A percentile compares a stretch with the other conserved stretches of the same genome.
Conservation (phyloP, 805 yeast genomes). For the Pichia membranifaciens region DNA sequence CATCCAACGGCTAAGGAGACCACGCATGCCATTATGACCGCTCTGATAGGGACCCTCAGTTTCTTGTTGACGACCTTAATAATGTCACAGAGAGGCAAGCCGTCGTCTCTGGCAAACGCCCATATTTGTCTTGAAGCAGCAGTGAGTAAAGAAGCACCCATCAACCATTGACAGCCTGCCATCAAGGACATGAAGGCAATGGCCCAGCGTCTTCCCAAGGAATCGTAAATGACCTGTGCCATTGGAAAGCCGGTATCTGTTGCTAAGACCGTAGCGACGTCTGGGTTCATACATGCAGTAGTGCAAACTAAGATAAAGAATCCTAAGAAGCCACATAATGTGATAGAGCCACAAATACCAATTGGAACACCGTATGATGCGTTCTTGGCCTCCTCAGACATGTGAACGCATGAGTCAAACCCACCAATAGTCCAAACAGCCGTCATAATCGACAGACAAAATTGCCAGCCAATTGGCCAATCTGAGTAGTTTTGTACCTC, state of each 20-base stretch:
- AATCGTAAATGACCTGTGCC: conserved; percentile 55
- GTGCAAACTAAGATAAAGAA: conserved; percentile 47
- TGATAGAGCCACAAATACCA: conserved; percentile 54
- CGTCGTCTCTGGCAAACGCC: conserved; percentile 70
- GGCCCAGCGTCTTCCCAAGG: conserved; percentile 58
- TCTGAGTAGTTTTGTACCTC: conserved; percentile 41
- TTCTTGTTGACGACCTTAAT: conserved; percentile 50
- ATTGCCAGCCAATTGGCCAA: conserved; percentile 55
- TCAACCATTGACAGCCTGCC: conserved; percentile 50
- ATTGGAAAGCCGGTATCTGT: conserved; percentile 53
- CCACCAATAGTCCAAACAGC: conserved; percentile 69
- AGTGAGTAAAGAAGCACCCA: conserved; percentile 51
- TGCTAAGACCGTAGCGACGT: conserved; percentile 34
- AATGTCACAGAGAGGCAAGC: conserved; percentile 52
- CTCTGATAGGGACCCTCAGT: conserved; percentile 53
- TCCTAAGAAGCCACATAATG: conserved; percentile 51
- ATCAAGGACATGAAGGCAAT: conserved; percentile 53
- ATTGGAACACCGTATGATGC: conserved; percentile 56
- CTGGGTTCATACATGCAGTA: conserved; percentile 46
- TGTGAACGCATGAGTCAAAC: conserved; percentile 63
- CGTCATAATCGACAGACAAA: conserved; percentile 43
- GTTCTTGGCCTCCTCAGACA: conserved; percentile 61
- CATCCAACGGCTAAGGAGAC: conserved; percentile 42
- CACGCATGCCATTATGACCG: conserved; percentile 41
- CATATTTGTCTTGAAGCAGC: no score